Evolutionary conservation across 805 yeast species (phyloP), one percentile per base, ranked within the genome.

Genomic region (Kodamaea neixiangensis): DNA sequence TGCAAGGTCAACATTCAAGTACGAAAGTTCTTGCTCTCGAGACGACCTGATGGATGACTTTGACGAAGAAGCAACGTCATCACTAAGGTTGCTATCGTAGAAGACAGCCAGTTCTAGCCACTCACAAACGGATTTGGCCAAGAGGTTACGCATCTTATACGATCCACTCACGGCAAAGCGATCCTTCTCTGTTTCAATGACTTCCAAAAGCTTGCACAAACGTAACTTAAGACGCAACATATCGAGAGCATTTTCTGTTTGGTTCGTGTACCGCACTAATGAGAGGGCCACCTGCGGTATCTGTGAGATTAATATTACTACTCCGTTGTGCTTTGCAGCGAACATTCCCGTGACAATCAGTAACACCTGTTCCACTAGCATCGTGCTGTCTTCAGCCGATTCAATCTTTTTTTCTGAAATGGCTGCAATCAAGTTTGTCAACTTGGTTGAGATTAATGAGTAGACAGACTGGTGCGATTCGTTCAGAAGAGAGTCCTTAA

Each of bases 401-500:
- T 25, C 31, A 3, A 46, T 44, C 19, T 54, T 58, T 20, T 59
- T 63, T 9, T 70, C 74, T 17, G 58, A 59, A 38, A 74, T 67
- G 13, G 62, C 64, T 2, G 64, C 66, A 3, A 79, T 71, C 18
- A 71, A 63, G 2, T 62, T 60, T 45, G 65, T 71, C 37, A 86
- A 60, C 49, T 77, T 77, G 5, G 68, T 64, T 45, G 83, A 73
- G 17, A 85, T 69, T 53, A 75, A 59, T 48, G 74, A 76, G 61
- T 78, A 78, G 11, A 83, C 76, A 20, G 73, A 71, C 10, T 90
- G 81, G 67, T 87, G 85, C 43, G 85, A 66, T 51, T 86, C 92
- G 25, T 77, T 69, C 11, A 87, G 81, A 41, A 90, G 65, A 1
- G 89, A 82, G 55, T 89, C 96, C 53, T 85, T 81, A 2, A 89